A percentile compares a stretch with the other conserved stretches of the same genome.
phyloP scores from a whole-genome alignment of 257 asterid genomes.

The Galeopsis tetrahit region DNA sequence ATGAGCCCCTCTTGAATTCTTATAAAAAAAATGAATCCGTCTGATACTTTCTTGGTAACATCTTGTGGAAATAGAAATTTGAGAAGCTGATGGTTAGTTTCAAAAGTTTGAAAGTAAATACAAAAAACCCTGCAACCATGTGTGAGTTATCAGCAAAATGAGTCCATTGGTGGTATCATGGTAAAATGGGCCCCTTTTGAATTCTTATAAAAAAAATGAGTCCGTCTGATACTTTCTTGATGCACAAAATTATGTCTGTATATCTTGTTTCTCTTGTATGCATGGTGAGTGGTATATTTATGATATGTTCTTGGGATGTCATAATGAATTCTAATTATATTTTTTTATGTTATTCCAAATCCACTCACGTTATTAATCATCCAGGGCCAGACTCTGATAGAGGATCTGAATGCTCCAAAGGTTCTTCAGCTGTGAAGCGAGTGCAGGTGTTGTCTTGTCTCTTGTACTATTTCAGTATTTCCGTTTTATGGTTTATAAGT shows the following conservation, averaged over 20 bases:
- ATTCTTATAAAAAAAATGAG: neutral
- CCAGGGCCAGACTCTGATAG: slow-evolving; percentile 61
- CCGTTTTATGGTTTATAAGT: slow-evolving; percentile 3
- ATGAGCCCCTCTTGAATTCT: neutral
- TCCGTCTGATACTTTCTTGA: neutral
- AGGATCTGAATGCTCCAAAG: slow-evolving; percentile 55
- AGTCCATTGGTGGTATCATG: neutral
- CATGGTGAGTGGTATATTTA: neutral
- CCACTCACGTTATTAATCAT: slow-evolving; percentile 20
- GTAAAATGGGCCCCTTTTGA: neutral
- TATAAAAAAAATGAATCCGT: neutral
- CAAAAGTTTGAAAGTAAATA: neutral
- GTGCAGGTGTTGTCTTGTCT: slow-evolving; percentile 38
- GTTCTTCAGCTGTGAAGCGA: slow-evolving; percentile 42
- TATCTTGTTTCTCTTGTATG: neutral
- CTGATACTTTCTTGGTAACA: neutral
- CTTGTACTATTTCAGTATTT: neutral
- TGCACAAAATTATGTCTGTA: neutral
- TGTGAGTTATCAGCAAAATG: neutral
- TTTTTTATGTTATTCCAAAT: neutral
- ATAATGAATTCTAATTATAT: neutral
- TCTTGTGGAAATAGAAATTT: neutral
- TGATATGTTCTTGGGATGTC: neutral
- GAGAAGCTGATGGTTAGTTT: neutral
- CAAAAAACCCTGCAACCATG: neutral